These are phyloP conservation scores for Kingdonia uniflora DNA, from an alignment of 164 flowering plant genomes.

Conservation along the genomic window DNA sequence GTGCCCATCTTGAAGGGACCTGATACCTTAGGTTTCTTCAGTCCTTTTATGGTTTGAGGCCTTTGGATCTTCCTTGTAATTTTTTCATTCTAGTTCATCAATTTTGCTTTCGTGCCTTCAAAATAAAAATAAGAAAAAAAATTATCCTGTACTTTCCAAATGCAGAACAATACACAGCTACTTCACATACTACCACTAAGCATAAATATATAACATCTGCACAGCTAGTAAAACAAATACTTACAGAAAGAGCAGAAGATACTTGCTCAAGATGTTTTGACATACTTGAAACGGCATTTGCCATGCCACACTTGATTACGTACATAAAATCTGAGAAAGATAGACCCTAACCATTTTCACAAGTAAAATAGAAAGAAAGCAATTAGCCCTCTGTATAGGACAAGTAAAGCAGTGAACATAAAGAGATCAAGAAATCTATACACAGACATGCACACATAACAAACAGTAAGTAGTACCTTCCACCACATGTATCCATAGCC, in stretches of 20 bases:
- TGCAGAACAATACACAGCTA: too few species aligned
- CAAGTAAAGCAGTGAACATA: too few species aligned
- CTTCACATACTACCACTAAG: background rate
- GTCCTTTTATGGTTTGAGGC: too few species aligned
- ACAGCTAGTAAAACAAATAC: constrained; percentile 12
- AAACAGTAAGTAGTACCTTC: constrained; percentile 52
- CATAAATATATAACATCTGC: background rate
- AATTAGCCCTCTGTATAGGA: background rate
- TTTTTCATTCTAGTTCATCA: too few species aligned
- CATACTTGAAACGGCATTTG: constrained; percentile 80
- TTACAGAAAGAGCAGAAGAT: constrained; percentile 67
- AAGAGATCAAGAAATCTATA: too few species aligned
- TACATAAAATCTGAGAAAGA: constrained; percentile 82
- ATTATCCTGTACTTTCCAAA: too few species aligned
- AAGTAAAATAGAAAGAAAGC: background rate
- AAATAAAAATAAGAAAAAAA: too few species aligned
- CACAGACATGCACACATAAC: too few species aligned
- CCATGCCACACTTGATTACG: constrained; percentile 80
- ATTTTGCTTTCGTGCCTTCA: too few species aligned
- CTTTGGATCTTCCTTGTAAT: too few species aligned
- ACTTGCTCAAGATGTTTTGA: constrained; percentile 69
- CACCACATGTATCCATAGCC: constrained; percentile 99
- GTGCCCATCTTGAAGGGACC: too few species aligned
- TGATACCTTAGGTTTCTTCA: too few species aligned
- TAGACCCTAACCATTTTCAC: constrained; percentile 43